A percentile compares a stretch with the other conserved stretches of the same genome.
phyloP scores from a whole-genome alignment of 495 filamentous ascomycete genomes.

The Elaphomyces granulatus region DNA sequence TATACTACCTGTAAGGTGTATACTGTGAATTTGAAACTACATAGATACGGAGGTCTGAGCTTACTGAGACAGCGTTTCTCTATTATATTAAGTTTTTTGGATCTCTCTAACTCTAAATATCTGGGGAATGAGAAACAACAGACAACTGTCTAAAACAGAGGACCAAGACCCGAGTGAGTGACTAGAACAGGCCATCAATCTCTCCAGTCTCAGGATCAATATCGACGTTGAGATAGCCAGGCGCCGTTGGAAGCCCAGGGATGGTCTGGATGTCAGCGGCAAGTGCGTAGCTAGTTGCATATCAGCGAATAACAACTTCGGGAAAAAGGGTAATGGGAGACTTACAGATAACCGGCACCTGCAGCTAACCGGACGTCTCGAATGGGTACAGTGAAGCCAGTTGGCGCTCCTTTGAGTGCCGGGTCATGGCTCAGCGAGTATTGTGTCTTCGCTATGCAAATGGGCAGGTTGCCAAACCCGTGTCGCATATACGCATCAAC shows the following conservation, averaged over 20 bases:
- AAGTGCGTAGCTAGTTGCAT: slow-evolving; percentile 58
- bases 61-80: too few species aligned
- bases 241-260: slow-evolving; percentile 86
- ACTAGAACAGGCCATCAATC: slow-evolving; percentile 90
- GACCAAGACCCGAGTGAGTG: too few species aligned
- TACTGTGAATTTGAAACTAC: too few species aligned
- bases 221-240: slow-evolving; percentile 92
- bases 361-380: slow-evolving; percentile 87
- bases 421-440: slow-evolving; percentile 94
- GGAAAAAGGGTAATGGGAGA: slow-evolving; percentile 6
- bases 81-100: too few species aligned
- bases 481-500: slow-evolving; percentile 88
- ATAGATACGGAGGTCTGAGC: too few species aligned
- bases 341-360: slow-evolving; percentile 81
- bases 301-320: slow-evolving; percentile 4
- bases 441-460: slow-evolving; percentile 96
- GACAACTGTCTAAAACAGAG: too few species aligned
- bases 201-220: slow-evolving; percentile 88
- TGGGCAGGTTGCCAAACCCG: slow-evolving; percentile 81
- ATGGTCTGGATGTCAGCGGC: slow-evolving; percentile 98
- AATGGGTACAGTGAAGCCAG: slow-evolving; percentile 90
- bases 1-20: too few species aligned
- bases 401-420: slow-evolving; percentile 87
- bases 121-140: too few species aligned
- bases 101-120: too few species aligned